Evolutionary conservation across 331 rosid genomes (phyloP), one percentile per base, ranked within the genome.

Genomic region (Phaseolus coccineus): DNA sequence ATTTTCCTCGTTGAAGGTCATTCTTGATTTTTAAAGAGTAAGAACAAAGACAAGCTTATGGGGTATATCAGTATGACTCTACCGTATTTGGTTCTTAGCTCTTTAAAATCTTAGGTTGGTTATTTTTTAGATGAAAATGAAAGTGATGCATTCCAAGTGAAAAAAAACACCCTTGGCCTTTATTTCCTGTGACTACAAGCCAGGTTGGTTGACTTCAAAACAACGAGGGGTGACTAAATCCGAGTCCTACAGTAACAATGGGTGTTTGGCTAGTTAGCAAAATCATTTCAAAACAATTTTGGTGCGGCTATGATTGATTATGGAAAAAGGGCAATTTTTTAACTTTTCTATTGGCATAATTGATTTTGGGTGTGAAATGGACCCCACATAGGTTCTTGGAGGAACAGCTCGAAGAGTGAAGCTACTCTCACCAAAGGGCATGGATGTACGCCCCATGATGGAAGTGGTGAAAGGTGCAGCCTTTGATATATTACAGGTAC

Each of bases 371-470:
- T 39, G 51, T 66, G 71, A 19, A 65, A 65, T 0, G 71, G 9
- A 66, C n/a, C 31, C 30, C 4, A 14, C 15, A 37, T 72, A 96
- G 98, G 97, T 93, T 74, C 89, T 96, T 80, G 99, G 97, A 68
- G 99, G 99, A 78, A 91, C 85, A 73, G 97, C 93, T 70, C 92
- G 93, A 80, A 90, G 98, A 84, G 93, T 63, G 80, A 96, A 91
- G 87, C 81, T 96, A 83, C 90, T 93, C 46, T 90, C 97, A n/a
- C 98, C 98, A n/a, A 96, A 90, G 83, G 96, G 99, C 63, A 89
- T 91, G 98, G 97, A 96, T 86, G 99, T 96, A 31, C 92, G 97
- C n/a, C 98, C 97, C 3, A 93, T 96, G 99, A 96, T 96, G 99
- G 99, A 93, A 87, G 98, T 93, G 55, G 99, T 90, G 73, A 96